Conservation (phyloP, 2,329 filamentous ascomycete genomes). For the Celoporthe dispersa region DNA sequence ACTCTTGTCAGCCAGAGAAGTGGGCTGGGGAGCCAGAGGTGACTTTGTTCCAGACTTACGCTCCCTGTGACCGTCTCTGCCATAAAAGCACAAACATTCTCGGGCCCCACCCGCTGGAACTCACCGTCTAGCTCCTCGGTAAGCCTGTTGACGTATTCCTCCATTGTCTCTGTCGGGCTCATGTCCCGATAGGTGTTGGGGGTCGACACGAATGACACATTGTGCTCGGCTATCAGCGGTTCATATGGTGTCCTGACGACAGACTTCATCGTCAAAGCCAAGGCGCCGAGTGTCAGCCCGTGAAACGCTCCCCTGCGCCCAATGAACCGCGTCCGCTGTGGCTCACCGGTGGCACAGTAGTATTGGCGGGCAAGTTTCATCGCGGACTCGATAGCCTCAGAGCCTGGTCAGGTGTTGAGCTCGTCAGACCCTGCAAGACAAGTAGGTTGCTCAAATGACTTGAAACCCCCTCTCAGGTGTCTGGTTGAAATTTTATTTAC, state of each 20-base stretch:
- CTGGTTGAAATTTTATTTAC: conserved; percentile 27
- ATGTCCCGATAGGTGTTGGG: conserved; percentile 68
- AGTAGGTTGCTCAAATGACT: no score
- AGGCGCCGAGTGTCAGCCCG: conserved; percentile 67
- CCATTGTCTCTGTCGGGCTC: conserved; percentile 52
- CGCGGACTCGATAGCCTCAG: conserved; percentile 71
- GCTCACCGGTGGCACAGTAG: conserved; percentile 59
- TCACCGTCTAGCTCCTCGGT: conserved; percentile 65
- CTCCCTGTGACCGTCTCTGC: conserved; percentile 71
- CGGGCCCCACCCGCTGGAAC: conserved; percentile 63
- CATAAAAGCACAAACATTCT: conserved; percentile 69
- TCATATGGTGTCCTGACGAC: no score
- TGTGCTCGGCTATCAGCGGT: conserved; percentile 51
- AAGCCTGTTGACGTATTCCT: conserved; percentile 60
- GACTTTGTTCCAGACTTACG: conserved; percentile 59
- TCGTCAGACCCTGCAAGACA: not conserved
- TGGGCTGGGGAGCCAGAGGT: no score
- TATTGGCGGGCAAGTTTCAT: conserved; percentile 72
- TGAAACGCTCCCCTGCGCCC: conserved; percentile 70
- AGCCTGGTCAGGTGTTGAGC: conserved; percentile 47
- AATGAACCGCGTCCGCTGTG: conserved; percentile 64
- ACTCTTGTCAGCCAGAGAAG: no score
- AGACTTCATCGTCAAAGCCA: conserved; percentile 56
- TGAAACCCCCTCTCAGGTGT: no score
- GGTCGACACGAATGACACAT: conserved; percentile 61